Evolutionary conservation across 1,139 yeast genomes (phyloP), one percentile per base, ranked within the genome.

Genomic region (Yamadazyma pseudoaaseri): DNA sequence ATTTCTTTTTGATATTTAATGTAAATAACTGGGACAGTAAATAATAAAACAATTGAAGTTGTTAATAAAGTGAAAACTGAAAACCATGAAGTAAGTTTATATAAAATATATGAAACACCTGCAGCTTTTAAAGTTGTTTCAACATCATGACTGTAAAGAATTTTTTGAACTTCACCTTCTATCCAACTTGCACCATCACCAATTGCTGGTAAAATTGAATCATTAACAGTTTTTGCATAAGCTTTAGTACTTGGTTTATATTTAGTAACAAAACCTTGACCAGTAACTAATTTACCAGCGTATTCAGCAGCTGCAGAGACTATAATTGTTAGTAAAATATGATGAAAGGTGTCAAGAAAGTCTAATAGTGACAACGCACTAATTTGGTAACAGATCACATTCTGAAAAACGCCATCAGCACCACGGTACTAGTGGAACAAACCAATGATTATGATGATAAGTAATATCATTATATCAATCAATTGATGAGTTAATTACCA

Each of bases 11-110:
- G 81, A 75, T 86, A 81, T 48, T 72, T 73, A 47, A 74, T 64
- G 70, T 90, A 92, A 45, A 85, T 53, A 21, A 76, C 77, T 41
- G 98, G 97, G 33, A 77, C 64, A 30, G 94, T 65, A 73, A 92
- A 92, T 14, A 85, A 73, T 22, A 71, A 58, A 34, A 86, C 61
- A 36, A 84, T 77, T 29, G 76, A 60, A 33, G 75, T 52, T 46
- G 84, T 65, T 27, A 79, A 52, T 50, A 90, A 64, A 25, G 83
- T 70, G 75, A 83, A 85, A 41, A 90, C 60, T 16, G 96, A 77
- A 57, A 90, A 70, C 76, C 80, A 71, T 26, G 86, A 79, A 45
- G 95, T 85, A 52, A 90, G 65, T 60, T 80, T 75, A 72, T 79
- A 86, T 43, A 80, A 62, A 37, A 82, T 57, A 59, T 76, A 86